These are phyloP conservation scores for Entomortierella beljakovae DNA, from an alignment of 192 early-diverging fungal genomes.

Conservation along the genomic window DNA sequence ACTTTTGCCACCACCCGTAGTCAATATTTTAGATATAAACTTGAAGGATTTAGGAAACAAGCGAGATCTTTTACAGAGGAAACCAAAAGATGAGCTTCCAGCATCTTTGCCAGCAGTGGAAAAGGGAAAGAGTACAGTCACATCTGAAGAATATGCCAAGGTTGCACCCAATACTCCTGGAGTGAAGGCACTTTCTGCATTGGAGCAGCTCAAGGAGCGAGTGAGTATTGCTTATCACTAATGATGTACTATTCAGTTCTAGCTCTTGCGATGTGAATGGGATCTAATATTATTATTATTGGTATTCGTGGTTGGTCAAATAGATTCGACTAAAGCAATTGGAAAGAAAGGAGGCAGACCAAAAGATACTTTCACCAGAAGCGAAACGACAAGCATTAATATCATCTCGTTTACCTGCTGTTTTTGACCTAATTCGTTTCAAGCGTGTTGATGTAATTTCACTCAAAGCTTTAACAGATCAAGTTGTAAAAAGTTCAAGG, in stretches of 20 bases:
- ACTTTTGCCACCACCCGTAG: constrained; percentile 11
- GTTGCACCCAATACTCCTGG: not conserved
- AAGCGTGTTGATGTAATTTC: constrained; percentile 42
- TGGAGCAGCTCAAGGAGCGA: constrained; percentile 44
- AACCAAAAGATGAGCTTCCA: not conserved
- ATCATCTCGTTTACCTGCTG: constrained; percentile 18
- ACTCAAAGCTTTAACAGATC: constrained; percentile 17
- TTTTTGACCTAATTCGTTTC: constrained; percentile 49
- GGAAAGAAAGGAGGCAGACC: constrained; percentile 10
- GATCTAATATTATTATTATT: not conserved
- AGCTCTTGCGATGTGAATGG: no score
- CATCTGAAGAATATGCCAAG: not conserved
- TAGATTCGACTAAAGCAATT: constrained; percentile 41
- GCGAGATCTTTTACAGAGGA: constrained; percentile 6
- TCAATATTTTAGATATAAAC: constrained; percentile 26
- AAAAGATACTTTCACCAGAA: constrained; percentile 12
- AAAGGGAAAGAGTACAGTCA: not conserved
- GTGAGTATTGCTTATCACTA: constrained; percentile 17
- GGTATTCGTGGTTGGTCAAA: not conserved
- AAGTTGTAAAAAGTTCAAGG: constrained; percentile 36
- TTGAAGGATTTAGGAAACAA: constrained; percentile 2
- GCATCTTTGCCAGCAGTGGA: not conserved
- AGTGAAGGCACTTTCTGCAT: constrained; percentile 3
- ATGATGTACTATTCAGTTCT: no score
- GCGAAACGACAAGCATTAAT: constrained; percentile 26